Evolutionary conservation across 164 flowering plant species (phyloP), one percentile per base, ranked within the genome.

Genomic region (Kalanchoe fedtschenkoi): DNA sequence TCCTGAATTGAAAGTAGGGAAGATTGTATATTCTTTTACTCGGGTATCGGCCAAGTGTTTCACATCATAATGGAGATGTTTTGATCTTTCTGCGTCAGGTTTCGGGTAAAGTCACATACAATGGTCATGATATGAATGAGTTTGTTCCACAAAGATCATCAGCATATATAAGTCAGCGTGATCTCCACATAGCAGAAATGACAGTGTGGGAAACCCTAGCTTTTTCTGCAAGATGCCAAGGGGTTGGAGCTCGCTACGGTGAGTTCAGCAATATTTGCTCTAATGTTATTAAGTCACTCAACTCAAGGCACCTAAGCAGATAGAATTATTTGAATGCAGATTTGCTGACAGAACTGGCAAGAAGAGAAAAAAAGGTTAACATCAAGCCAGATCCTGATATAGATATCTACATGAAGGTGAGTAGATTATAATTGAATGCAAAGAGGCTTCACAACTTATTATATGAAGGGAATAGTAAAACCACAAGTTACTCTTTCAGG

Each of bases 381-480:
- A 79, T 83, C 26, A 79, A 74, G 59, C 85, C 88, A 16, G 82
- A 83, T 73, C 85, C 80, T 46, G 83, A 83, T 67, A 28, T 83
- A 30, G 88, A 80, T 63, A 58, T 77, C 57, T 81, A 58, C 73
- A 81, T 81, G 86, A 81, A 79, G 80, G 83, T 7, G 21, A n/a
- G 19, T 43, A 4, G 19, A 1, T 43, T 8, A 8, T 6, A 58
- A 30, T 7, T 58, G 16, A 6, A 17, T 22, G 26, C 16, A 30
- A 13, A 56, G 24, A 30, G 8, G 3, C 7, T 15, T 32, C 19
- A n/a, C n/a, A n/a, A 34, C 44, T 17, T 2, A 21, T 60, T 7
- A 34, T 19, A 4, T 38, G 9, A 56, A 29, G 19, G n/a, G 0
- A 60, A 37, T n/a, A 33, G 5, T 7, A 6, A 4, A 16, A 8